Evolutionary conservation across 1,139 yeast genomes (phyloP).

Genomic region (Blastobotrys ciferrii): DNA sequence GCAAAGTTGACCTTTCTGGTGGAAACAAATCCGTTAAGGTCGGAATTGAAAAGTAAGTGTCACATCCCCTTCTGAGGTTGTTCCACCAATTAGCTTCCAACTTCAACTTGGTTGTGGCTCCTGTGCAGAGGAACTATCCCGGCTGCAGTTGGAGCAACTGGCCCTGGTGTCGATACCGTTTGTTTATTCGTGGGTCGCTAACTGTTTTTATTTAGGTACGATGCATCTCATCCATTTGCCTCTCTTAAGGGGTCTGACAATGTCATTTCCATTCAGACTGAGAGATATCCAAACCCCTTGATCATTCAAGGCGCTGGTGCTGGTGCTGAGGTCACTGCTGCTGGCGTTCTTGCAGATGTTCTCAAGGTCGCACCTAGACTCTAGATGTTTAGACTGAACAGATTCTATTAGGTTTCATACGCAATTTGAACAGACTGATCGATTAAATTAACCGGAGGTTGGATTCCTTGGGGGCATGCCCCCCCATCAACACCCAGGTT

Average conservation of each 20-base stretch:
- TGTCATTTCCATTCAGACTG: conserved; percentile 85
- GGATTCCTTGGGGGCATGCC: no score
- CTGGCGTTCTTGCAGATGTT: conserved; percentile 93
- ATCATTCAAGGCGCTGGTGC: conserved; percentile 98
- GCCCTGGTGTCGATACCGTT: no score
- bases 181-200: not conserved
- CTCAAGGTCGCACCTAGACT: conserved; percentile 88
- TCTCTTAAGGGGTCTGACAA: conserved; percentile 94
- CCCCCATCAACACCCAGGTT: not conserved
- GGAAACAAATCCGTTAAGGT: conserved; percentile 62
- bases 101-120: no score
- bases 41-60: conserved; percentile 71
- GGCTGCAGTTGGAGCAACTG: no score
- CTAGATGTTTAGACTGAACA: conserved; percentile 33
- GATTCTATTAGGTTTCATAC: no score
- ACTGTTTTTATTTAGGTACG: conserved; percentile 34
- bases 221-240: conserved; percentile 90
- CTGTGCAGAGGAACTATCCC: no score
- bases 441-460: no score
- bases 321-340: conserved; percentile 98
- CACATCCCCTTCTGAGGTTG: no score
- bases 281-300: conserved; percentile 89
- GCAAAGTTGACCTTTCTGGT: conserved; percentile 74
- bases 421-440: no score
- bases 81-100: no score